Evolutionary conservation across 768 basidiomycete species (phyloP).

Genomic region (Candolleomyces aberdarensis): DNA sequence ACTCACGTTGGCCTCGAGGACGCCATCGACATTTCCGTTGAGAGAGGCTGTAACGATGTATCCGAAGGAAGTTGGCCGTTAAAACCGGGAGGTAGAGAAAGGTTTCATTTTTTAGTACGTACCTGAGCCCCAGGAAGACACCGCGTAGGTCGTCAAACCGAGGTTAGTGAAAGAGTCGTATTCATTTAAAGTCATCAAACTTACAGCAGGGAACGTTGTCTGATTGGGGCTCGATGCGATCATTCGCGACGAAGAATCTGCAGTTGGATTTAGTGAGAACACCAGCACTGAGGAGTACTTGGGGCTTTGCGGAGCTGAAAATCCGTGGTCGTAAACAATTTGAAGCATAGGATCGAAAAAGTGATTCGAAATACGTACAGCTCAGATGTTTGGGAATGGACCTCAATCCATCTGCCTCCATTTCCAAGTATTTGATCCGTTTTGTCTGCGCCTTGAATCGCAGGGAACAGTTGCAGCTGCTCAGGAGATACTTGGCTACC

Average conservation of each 20-base stretch:
- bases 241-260: constrained; percentile 27
- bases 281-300: constrained; percentile 25
- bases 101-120: not conserved
- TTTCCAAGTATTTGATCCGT: constrained; percentile 19
- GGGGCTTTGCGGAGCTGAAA: constrained; percentile 28
- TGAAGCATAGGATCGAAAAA: not conserved
- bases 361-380: constrained; percentile 4
- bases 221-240: constrained; percentile 17
- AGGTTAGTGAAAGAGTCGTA: not conserved
- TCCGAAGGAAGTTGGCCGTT: not conserved
- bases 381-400: constrained; percentile 20
- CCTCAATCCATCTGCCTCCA: constrained; percentile 28
- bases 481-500: constrained; percentile 35
- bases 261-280: constrained; percentile 25
- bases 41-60: constrained; percentile 11
- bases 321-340: too few relatives aligned
- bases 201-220: constrained; percentile 17
- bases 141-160: constrained; percentile 15
- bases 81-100: not conserved
- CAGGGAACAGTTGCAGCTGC: constrained; percentile 27
- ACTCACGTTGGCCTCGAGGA: constrained; percentile 22
- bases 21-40: constrained; percentile 19
- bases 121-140: constrained; percentile 22
- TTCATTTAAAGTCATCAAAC: not conserved
- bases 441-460: not conserved